Evolutionary conservation across 116 monocot species (phyloP).

Genomic region (Cymodocea nodosa): DNA sequence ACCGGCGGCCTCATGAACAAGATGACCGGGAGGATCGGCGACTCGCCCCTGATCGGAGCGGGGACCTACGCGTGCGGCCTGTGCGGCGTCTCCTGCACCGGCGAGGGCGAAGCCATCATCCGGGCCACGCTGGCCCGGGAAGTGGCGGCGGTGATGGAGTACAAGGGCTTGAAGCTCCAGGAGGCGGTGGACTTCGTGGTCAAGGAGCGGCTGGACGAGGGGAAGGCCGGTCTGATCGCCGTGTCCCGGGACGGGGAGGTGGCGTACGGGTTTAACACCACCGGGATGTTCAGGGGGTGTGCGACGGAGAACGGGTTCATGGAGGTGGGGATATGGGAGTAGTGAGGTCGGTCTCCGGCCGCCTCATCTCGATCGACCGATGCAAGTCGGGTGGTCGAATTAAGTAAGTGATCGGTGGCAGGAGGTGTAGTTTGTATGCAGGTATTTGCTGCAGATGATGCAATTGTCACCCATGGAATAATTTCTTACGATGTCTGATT

Average conservation of each 20-base stretch:
- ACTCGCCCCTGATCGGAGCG: conserved; percentile 82
- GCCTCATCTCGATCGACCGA: too few species aligned
- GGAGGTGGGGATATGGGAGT: conserved; percentile 81
- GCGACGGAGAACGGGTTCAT: conserved; percentile 76
- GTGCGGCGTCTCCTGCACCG: conserved; percentile 83
- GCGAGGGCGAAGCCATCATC: conserved; percentile 90
- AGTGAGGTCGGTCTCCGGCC: too few species aligned
- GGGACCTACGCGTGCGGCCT: conserved; percentile 79
- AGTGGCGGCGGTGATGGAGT: conserved; percentile 93
- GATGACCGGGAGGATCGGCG: conserved; percentile 75
- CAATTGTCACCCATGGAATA: too few species aligned
- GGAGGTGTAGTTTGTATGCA: too few species aligned
- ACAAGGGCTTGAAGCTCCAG: conserved; percentile 57
- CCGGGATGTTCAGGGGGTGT: conserved; percentile 80
- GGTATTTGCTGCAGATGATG: too few species aligned
- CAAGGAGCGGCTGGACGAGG: conserved; percentile 61
- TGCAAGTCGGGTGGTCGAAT: too few species aligned
- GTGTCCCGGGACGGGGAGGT: conserved; percentile 64
- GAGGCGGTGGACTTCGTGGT: conserved; percentile 63
- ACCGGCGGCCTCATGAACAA: conserved; percentile 97
- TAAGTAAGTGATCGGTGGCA: too few species aligned
- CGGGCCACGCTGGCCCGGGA: conserved; percentile 75
- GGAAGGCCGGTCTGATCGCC: conserved; percentile 78
- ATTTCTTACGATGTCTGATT: too few species aligned
- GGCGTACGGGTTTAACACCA: conserved; percentile 62